Conservation (phyloP, 306 rosid genomes). For the Ormosia semicastrata region DNA sequence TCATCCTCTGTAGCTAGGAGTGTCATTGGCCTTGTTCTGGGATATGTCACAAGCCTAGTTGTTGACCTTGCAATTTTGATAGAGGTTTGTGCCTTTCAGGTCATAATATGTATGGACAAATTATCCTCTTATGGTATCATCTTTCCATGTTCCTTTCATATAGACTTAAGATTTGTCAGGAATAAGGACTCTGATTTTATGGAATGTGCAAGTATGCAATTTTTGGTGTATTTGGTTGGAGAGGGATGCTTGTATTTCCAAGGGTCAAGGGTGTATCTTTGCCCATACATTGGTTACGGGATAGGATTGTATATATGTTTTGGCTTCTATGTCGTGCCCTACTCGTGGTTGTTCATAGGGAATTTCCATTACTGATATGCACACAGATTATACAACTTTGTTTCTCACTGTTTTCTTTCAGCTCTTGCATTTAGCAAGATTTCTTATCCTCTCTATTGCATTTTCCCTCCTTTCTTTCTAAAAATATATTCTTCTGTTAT, state of each 20-base stretch:
- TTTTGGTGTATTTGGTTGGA: too few species aligned
- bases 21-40: conserved; percentile 88
- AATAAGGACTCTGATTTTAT: not conserved
- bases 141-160: not conserved
- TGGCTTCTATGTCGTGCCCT: not conserved
- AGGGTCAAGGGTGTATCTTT: not conserved
- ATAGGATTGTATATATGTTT: not conserved
- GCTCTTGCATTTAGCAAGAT: not conserved
- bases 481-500: not conserved
- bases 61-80: conserved; percentile 92
- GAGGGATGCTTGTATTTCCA: not conserved
- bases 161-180: not conserved
- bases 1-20: conserved; percentile 94
- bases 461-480: not conserved
- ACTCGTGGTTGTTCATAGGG: not conserved
- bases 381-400: not conserved
- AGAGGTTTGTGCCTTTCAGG: conserved; percentile 62
- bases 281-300: not conserved
- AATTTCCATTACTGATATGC: not conserved
- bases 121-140: not conserved
- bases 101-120: not conserved
- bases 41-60: conserved; percentile 90
- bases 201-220: not conserved
- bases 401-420: not conserved
- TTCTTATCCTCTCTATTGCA: not conserved